A percentile compares a stretch with the other conserved stretches of the same genome.
phyloP scores from a whole-genome alignment of 371 early-diverging fungal species.

The Mucor indicus region DNA sequence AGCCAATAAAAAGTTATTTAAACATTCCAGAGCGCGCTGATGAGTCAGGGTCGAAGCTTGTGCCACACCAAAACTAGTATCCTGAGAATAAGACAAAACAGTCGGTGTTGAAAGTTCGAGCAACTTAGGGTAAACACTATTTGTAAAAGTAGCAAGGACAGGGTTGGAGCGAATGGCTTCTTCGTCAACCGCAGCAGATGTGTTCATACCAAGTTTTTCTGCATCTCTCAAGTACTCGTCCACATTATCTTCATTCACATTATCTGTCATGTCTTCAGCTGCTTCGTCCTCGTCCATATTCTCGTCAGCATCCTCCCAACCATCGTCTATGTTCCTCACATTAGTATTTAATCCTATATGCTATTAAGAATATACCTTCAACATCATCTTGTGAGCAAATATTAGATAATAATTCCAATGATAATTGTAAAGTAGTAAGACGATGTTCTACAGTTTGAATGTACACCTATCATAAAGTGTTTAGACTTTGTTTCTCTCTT shows the following conservation, averaged over 20 bases:
- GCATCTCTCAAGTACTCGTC: constrained; percentile 41
- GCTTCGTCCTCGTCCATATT: constrained; percentile 42
- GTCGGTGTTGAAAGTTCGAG: constrained; percentile 55
- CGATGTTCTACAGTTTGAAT: constrained; percentile 51
- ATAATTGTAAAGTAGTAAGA: constrained; percentile 65
- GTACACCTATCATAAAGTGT: no score
- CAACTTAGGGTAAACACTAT: constrained; percentile 48
- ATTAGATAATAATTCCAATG: constrained; percentile 79
- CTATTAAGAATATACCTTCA: constrained; percentile 25
- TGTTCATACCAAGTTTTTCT: constrained; percentile 14
- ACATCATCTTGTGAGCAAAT: constrained; percentile 67
- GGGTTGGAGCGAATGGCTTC: constrained; percentile 32
- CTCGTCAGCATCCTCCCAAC: constrained; percentile 58
- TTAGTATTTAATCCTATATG: no score
- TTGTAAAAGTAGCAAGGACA: constrained; percentile 44
- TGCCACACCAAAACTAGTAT: constrained; percentile 37
- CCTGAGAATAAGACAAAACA: constrained; percentile 41
- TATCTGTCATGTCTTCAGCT: constrained; percentile 44
- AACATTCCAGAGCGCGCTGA: constrained; percentile 68
- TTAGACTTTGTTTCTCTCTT: no score
- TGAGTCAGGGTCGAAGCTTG: constrained; percentile 55
- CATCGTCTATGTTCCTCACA: constrained; percentile 35
- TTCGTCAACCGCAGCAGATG: constrained; percentile 23
- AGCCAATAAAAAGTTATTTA: constrained; percentile 74
- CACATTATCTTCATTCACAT: constrained; percentile 44